These are phyloP conservation scores for Myriosclerotinia scirpicola DNA, from an alignment of 2,329 filamentous ascomycete genomes.

Conservation along the genomic window DNA sequence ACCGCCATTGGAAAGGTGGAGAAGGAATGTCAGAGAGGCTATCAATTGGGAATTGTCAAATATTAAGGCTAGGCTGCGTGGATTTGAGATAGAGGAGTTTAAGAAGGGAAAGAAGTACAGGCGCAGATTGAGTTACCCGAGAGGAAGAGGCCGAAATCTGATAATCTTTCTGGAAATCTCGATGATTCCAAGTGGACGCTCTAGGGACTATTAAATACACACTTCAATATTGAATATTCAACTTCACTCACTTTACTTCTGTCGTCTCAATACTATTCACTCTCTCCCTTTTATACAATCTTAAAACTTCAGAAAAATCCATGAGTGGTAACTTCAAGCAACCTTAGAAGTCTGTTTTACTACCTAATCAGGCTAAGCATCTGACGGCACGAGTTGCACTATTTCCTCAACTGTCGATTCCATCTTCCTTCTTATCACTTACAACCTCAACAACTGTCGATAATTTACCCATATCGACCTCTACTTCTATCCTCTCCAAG, in stretches of 20 bases:
- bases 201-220: neutral
- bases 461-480: neutral
- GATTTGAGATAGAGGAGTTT: slow-evolving; percentile 9
- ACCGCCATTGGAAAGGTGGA: neutral
- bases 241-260: neutral
- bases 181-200: too few relatives aligned
- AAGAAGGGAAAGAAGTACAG: slow-evolving; percentile 7
- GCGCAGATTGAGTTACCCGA: neutral
- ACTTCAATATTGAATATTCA: neutral
- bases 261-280: neutral
- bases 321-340: neutral
- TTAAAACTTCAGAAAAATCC: neutral
- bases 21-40: too few relatives aligned
- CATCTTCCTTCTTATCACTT: neutral
- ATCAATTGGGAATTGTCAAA: neutral
- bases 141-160: neutral
- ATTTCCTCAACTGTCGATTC: neutral
- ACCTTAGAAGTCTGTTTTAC: neutral
- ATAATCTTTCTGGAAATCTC: neutral
- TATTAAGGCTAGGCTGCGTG: neutral
- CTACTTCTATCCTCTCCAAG: neutral
- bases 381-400: neutral
- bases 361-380: neutral
- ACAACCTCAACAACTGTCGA: neutral
- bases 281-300: neutral